Evolutionary conservation across 179 eudicot species (phyloP), one percentile per base, ranked within the genome.

Genomic region (Spergularia azorica): DNA sequence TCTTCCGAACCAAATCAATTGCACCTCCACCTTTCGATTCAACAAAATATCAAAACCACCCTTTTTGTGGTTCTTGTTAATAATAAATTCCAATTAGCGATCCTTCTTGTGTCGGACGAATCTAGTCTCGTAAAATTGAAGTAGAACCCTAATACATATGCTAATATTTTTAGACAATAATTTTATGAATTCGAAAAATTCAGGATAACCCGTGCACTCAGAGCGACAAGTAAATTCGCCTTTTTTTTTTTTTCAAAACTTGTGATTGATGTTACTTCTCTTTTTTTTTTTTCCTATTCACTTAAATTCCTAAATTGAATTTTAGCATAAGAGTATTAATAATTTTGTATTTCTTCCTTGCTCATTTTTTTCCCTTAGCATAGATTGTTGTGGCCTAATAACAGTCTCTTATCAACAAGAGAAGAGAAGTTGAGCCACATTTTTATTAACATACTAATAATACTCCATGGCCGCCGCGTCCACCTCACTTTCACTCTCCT

Each of bases 381-480:
- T n/a, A n/a, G n/a, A 67, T 36, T 73, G 41, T 36, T 75, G 71
- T 75, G 64, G 78, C 81, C 63, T 64, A 26, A 26, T 48, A 70
- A 60, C 20, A 36, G 0, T 17, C 2, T 43, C n/a, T 8, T 26
- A 61, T 62, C 20, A 17, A 36, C 68, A 64, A 5, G 1, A 18
- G 32, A 26, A 26, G 32, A 26, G 9, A 48, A 36, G 15, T 0
- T 56, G 6, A 2, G 32, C 11, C 9, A 5, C 32, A 26, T 26
- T 26, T 26, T 26, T 26, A 26, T 0, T 17, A 11, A 38, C 32
- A 26, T 26, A 26, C 32, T 26, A 56, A 93, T 88, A 94, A 94
- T 94, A 0, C 48, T 43, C 48, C 48, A 43, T 43, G 76, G 79
- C 96, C 58, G 80, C 90, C 74, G 66, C 90, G 46, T 83, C 92